Percentiles rank a stretch among this genome's conserved stretches.
These are phyloP conservation scores for Gracilaria domingensis DNA, from an alignment of 23 red algal species.

Conservation along the genomic window DNA sequence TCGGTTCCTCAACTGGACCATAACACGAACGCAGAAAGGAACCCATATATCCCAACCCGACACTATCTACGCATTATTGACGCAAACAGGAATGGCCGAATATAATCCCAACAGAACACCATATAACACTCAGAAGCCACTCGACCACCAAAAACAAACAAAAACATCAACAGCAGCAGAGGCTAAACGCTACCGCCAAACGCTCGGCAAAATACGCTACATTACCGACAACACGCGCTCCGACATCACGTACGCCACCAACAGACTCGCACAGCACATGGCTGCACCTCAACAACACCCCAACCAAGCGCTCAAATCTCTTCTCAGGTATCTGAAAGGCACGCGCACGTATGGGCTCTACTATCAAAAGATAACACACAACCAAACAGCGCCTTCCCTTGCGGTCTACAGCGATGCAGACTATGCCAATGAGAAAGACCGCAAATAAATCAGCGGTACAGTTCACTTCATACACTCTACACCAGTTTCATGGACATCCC, in stretches of 20 bases:
- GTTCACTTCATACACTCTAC: too few relatives aligned
- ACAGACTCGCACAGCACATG: background rate
- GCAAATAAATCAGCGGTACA: too few relatives aligned
- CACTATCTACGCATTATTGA: background rate
- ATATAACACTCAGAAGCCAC: too few relatives aligned
- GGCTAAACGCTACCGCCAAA: background rate
- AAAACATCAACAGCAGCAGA: background rate
- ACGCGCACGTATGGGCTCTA: background rate
- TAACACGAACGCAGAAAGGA: background rate
- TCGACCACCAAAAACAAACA: background rate
- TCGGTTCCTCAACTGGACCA: background rate
- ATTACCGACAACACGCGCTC: background rate
- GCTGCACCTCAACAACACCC: background rate
- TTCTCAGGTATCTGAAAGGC: background rate
- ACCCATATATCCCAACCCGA: background rate
- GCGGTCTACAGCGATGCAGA: background rate
- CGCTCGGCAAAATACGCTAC: background rate
- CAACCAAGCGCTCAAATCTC: background rate
- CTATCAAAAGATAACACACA: too few relatives aligned
- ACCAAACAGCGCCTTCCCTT: background rate
- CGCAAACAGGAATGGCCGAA: background rate
- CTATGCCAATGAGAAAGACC: background rate
- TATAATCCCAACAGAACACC: background rate
- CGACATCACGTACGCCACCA: background rate
- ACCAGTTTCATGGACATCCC: too few relatives aligned